Evolutionary conservation across 371 early-diverging fungal species (phyloP), one percentile per base, ranked within the genome.

Genomic region (Cokeromyces recurvatus): DNA sequence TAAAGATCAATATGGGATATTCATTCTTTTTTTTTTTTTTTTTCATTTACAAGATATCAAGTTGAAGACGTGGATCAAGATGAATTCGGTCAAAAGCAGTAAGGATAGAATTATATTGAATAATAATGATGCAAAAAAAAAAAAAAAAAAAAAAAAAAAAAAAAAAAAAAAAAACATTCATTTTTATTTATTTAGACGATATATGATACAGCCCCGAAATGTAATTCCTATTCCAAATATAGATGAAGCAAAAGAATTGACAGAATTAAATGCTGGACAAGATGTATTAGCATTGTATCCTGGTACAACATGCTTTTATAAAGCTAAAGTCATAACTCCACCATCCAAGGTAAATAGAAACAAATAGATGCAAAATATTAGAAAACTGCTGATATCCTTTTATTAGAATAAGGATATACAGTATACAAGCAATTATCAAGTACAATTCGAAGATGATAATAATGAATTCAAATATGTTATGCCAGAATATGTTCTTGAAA

Each of bases 271-370:
- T 9, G 61, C 68, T 20, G 83, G 80, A 1, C 78, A 81, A 31
- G 78, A 79, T 22, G 90, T 92, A 11, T 62, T 92, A 36, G 92
- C 92, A 4, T 63, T 92, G 21, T 94, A 90, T 61, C 92, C 92
- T 3, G 74, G 78, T 0, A 92, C 89, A 4, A 91, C 90, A 1
- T 90, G 88, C 50, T 94, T 92, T 54, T 94, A 93, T 63, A 78
- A 82, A 49, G 94, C 87, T 0, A 73, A 66, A 4, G 88, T 92
- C 0, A 66, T 84, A 1, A 51, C 66, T 4, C 77, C 89, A 7
- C 90, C 91, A 2, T 75, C 69, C 39, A 85, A 85, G 80, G 84
- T 83, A 74, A 50, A 17, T 15, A 34, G 11, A n/a, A 29, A n/a
- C 9, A n/a, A n/a, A n/a, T n/a, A n/a, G n/a, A n/a, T n/a, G n/a